Base-by-base conservation (phyloP, 768 basidiomycete species). In the Naganishia randhawae region DNA sequence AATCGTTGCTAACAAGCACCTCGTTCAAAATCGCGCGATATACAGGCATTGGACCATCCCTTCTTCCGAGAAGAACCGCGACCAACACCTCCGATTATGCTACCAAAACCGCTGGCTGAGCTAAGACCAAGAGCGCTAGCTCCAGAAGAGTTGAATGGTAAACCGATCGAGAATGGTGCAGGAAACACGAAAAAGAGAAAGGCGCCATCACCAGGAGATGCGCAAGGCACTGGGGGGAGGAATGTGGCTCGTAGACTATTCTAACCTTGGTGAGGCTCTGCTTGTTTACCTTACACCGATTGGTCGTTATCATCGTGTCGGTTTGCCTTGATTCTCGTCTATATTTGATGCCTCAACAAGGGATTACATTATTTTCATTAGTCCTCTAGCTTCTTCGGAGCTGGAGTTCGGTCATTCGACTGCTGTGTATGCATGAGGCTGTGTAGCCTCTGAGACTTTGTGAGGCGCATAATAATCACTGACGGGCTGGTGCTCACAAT, bases 61-160 rank as follows among this genome's bases (percentile, higher is more conserved):
- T 98, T 95, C 80, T 97, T 98, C 83, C 85, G 85, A 48, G 86
- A 89, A 13, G 82, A 89, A 3, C 93, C 93, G 9, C 86, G 89
- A 72, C 93, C 96, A 0, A 88, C 93, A 0, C 89, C 90, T 71
- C 92, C 92, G 0, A 88, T 87, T 9, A 89, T 91, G 74, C 84
- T 99, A 0, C 96, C 96, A 0, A 94, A 85, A 81, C 86, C 66
- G 71, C 73, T 52, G 14, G 82, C 79, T 48, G 83, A 82, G 53
- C 80, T 82, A 0, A 77, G 83, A 4, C 77, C 81, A 0, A 83
- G 86, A 32, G 86, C 89, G 5, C 65, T 84, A 10, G 83, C 82
- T 14, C 84, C 78, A 0, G 80, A 81, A 63, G 78, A 79, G 68
- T 61, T 69, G 10, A 53, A 73, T 41, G 77, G 77, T 29, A 78